Base-by-base conservation (phyloP, 2,329 filamentous ascomycete species). In the Clarireedia paspali region DNA sequence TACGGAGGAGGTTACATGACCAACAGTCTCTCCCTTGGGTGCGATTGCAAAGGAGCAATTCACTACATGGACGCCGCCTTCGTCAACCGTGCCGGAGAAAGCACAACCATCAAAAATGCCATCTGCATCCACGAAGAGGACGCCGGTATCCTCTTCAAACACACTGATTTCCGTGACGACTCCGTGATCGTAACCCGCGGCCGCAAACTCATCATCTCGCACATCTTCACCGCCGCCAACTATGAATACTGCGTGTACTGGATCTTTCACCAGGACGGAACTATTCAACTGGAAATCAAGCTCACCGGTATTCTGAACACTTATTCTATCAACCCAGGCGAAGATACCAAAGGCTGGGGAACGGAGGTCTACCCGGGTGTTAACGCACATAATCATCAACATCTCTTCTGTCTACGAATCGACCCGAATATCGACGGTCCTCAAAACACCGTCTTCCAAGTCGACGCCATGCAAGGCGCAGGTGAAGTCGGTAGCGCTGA, bases 41-140 rank as follows among this genome's bases (percentile, higher is more conserved):
- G 88, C 65, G 88, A 92, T 72, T 95, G 90, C 79, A 94, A 95
- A 72, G 90, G 89, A 14, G 83, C 85, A 0, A 96, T 96, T 65
- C 88, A 94, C 71, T 96, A 96, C 70, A 84, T 96, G 70, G 89
- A 56, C 17, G 90, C 89, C 2, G 82, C 87, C 10, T 94, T 96
- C 68, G 87, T 91, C 42, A 90, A 90, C 57, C 80, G 83, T 14
- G 81, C 83, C 4, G 91, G 91, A 24, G 80, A 81, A n/a, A 77
- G 88, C 27, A 83, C 84, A 4, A 87, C 84, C 1, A 90, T 96
- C 75, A 92, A 95, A 77, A 96, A 96, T 67, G 91, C 91, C 39
- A 87, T 96, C 63, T 96, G 91, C 71, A 91, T 96, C 62, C 91
- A 96, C 72, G 91, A 96, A 70, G 91, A 96, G 73, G 91, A 96